Evolutionary conservation across 345 rosid species (phyloP).

Genomic region (Hypericum perforatum): DNA sequence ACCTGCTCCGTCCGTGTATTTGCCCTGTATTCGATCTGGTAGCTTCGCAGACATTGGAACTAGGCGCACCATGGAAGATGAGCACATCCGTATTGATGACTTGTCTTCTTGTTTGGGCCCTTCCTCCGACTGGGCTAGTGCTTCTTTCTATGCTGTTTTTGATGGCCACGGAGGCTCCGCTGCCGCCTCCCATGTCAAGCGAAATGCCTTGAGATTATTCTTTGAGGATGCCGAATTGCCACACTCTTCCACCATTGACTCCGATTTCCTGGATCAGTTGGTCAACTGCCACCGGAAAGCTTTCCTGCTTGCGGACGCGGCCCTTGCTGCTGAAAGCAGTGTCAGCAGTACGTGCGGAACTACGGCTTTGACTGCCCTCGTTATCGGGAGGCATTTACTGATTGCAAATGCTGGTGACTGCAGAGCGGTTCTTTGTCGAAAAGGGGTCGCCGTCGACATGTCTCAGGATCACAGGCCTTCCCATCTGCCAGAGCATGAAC

Average conservation of each 20-base stretch:
- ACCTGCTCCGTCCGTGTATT: slow-evolving; percentile 25
- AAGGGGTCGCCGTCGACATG: slow-evolving; percentile 63
- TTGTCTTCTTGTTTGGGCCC: slow-evolving; percentile 49
- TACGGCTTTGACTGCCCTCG: slow-evolving; percentile 50
- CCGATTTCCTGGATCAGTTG: slow-evolving; percentile 35
- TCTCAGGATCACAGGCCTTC: slow-evolving; percentile 77
- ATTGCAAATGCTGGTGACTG: slow-evolving; percentile 91
- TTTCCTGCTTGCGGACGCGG: slow-evolving; percentile 43
- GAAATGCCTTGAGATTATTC: slow-evolving; percentile 59
- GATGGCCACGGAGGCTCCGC: slow-evolving; percentile 93
- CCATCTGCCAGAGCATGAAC: slow-evolving; percentile 46
- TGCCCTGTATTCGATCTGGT: slow-evolving; percentile 73
- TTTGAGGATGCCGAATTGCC: slow-evolving; percentile 55
- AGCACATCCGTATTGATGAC: slow-evolving; percentile 70
- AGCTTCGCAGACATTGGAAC: slow-evolving; percentile 62
- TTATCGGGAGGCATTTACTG: slow-evolving; percentile 54
- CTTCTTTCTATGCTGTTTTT: slow-evolving; percentile 89
- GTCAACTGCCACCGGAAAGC: slow-evolving; percentile 43
- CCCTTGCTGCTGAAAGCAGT: slow-evolving; percentile 39
- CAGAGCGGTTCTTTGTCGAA: slow-evolving; percentile 71
- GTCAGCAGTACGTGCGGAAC: slow-evolving; percentile 46
- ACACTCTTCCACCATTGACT: slow-evolving; percentile 38
- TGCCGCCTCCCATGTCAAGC: slow-evolving; percentile 69
- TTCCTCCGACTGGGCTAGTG: slow-evolving; percentile 49
- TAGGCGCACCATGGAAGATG: slow-evolving; percentile 73